These are phyloP conservation scores for Silene conica DNA, from an alignment of 148 eudicot species.

Conservation along the genomic window DNA sequence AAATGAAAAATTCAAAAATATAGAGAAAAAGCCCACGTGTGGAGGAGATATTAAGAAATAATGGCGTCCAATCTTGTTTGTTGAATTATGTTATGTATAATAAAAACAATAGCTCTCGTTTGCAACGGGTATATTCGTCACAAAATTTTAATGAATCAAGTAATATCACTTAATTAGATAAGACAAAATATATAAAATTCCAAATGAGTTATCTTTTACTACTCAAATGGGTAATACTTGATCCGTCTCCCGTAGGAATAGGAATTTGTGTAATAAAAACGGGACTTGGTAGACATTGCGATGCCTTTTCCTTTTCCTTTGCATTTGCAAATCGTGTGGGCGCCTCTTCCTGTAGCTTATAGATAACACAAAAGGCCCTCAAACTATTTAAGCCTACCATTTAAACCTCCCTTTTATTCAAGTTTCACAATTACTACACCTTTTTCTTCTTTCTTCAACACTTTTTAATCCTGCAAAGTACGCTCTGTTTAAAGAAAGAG, in stretches of 20 bases:
- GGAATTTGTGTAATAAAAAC: no score
- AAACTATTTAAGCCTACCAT: slow-evolving; percentile 11
- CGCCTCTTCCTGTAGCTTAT: slow-evolving; percentile 14
- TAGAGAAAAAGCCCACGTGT: slow-evolving; percentile 25
- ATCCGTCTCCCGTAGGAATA: no score
- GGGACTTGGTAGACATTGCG: slow-evolving; percentile 12
- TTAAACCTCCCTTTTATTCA: slow-evolving; percentile 1
- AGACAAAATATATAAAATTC: no score
- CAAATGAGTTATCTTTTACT: no score
- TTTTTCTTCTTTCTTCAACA: background rate
- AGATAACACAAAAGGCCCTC: slow-evolving; percentile 10
- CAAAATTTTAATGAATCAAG: no score
- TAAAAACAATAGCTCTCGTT: no score
- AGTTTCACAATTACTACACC: slow-evolving; percentile 4
- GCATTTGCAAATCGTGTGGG: slow-evolving; percentile 41
- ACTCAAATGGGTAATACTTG: no score
- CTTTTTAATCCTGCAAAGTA: slow-evolving; percentile 17
- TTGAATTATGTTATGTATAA: no score
- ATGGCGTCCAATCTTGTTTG: slow-evolving; percentile 19
- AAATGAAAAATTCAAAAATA: background rate
- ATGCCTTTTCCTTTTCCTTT: slow-evolving; percentile 20
- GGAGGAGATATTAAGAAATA: slow-evolving; percentile 6
- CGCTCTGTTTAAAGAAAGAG: slow-evolving; percentile 21
- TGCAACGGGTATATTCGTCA: no score
- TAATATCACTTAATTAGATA: no score